Evolutionary conservation across 495 filamentous ascomycete genomes (phyloP).

Genomic region (Hypoxylon intermedium): DNA sequence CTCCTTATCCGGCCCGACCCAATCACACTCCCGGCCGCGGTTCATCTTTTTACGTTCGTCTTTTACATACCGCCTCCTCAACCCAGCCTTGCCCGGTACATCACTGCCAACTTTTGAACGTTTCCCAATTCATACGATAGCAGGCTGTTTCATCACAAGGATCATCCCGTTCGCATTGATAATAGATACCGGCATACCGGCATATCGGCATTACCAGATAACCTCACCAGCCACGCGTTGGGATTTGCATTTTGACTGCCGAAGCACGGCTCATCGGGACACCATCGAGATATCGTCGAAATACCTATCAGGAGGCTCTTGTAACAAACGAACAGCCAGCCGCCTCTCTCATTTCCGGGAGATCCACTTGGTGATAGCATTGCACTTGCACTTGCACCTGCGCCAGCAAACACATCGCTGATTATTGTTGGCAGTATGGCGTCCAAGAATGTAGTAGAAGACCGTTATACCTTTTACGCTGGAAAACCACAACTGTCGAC

Average conservation of each 20-base stretch:
- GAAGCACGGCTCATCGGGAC: not conserved
- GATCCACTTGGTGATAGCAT: not conserved
- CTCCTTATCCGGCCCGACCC: slow-evolving; percentile 21
- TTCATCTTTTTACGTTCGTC: not conserved
- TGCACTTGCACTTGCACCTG: not conserved
- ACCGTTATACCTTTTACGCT: slow-evolving; percentile 71
- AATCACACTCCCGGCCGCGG: slow-evolving; percentile 15
- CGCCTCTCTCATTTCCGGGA: not conserved
- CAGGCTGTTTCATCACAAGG: no score
- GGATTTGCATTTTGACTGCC: no score
- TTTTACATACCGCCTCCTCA: no score
- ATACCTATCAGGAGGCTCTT: not conserved
- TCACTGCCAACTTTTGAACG: no score
- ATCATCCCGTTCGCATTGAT: no score
- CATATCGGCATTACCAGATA: no score
- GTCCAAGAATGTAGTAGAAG: slow-evolving; percentile 52
- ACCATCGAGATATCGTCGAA: not conserved
- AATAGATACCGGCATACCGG: no score
- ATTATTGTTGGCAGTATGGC: slow-evolving; percentile 47
- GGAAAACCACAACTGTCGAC: slow-evolving; percentile 65
- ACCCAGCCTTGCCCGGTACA: no score
- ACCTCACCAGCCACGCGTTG: no score
- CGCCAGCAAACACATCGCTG: slow-evolving; percentile 11
- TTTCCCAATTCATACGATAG: not conserved
- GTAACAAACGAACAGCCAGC: not conserved